These are phyloP conservation scores for Leucosporidium creatinivorum DNA, from an alignment of 768 basidiomycete species.

Conservation along the genomic window DNA sequence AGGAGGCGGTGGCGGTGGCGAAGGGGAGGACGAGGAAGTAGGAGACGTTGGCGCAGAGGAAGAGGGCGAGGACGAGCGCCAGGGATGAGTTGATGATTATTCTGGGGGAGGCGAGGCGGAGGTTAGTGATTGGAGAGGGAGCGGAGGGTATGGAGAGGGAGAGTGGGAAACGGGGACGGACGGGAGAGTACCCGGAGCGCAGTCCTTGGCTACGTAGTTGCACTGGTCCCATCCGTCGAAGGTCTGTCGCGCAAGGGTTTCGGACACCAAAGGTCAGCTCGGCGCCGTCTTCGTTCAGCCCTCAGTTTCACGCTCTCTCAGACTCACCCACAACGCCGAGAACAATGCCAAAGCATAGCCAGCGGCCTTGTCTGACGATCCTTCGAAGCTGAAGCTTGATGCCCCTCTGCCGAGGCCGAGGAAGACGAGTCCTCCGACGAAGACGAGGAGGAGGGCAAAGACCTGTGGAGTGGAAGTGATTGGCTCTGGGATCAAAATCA, in stretches of 20 bases:
- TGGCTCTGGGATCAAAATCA: too few relatives aligned
- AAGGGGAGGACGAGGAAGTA: constrained; percentile 83
- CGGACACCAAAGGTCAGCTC: neutral
- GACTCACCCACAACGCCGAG: constrained; percentile 64
- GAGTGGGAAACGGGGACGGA: neutral
- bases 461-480: constrained; percentile 34
- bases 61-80: constrained; percentile 47
- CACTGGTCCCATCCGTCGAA: constrained; percentile 90
- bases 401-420: constrained; percentile 64
- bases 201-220: constrained; percentile 28
- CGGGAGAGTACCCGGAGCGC: constrained; percentile 14
- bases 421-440: constrained; percentile 69
- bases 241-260: constrained; percentile 49
- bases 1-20: constrained; percentile 34
- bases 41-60: constrained; percentile 72
- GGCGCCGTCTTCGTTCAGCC: neutral
- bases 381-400: constrained; percentile 63
- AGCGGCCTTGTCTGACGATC: constrained; percentile 68
- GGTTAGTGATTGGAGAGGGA: neutral
- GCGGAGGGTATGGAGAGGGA: too few relatives aligned
- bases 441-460: constrained; percentile 50
- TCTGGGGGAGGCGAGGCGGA: neutral
- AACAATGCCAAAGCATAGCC: constrained; percentile 89
- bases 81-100: constrained; percentile 27
- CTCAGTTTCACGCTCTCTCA: too few relatives aligned